phyloP scores from a whole-genome alignment of 305 asterid genomes.

The Plantago lanceolata region DNA sequence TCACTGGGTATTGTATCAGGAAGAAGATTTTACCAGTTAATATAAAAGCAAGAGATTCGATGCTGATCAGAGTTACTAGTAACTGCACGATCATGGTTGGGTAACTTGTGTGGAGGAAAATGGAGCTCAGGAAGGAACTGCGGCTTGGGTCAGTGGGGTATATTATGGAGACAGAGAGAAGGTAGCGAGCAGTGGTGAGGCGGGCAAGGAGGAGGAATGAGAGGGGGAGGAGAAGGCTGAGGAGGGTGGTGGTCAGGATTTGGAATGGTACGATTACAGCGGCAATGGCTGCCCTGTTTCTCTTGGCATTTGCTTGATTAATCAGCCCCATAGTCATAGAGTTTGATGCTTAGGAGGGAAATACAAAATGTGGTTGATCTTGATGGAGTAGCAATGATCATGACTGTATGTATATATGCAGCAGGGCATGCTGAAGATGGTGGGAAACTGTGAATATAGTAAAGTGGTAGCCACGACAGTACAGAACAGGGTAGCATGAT shows the following conservation, averaged over 20 bases:
- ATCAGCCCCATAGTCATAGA: slow-evolving; percentile 12
- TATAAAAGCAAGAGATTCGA: slow-evolving; percentile 37
- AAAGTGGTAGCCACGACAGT: slow-evolving; percentile 12
- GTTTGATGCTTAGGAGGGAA: neutral
- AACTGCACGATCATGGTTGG: slow-evolving; percentile 37
- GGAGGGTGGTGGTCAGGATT: slow-evolving; percentile 44
- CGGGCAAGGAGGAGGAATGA: slow-evolving; percentile 72
- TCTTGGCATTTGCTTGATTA: neutral
- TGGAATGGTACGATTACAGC: slow-evolving; percentile 31
- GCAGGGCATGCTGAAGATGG: neutral
- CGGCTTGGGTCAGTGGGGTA: slow-evolving; percentile 7
- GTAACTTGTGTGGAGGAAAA: slow-evolving; percentile 31
- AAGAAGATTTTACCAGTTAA: slow-evolving; percentile 29
- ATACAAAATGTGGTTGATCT: neutral
- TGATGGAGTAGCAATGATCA: neutral
- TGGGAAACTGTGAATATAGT: neutral
- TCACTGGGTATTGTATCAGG: neutral
- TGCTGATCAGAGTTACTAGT: slow-evolving; percentile 38
- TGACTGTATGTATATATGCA: neutral
- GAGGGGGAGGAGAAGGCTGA: slow-evolving; percentile 72
- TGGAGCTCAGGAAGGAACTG: slow-evolving; percentile 21
- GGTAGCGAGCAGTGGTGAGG: slow-evolving; percentile 49
- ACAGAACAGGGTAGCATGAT: slow-evolving; percentile 8
- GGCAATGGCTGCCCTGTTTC: slow-evolving; percentile 5
- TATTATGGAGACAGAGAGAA: slow-evolving; percentile 22